Evolutionary conservation across 2,329 filamentous ascomycete genomes (phyloP).

Genomic region (Acrocalymma vagum): DNA sequence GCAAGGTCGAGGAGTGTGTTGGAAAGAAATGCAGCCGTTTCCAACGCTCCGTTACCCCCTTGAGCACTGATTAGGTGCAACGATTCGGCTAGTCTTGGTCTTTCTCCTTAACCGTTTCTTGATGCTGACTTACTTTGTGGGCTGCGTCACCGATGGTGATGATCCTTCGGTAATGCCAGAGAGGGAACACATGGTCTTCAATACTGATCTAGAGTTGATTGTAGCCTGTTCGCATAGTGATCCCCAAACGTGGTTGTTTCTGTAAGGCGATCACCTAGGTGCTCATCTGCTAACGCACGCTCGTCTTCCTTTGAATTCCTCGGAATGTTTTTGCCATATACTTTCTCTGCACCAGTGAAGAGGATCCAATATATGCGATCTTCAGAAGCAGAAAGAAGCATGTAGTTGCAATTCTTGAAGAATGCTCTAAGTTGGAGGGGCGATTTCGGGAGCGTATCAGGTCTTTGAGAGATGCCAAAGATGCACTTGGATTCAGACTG

Average conservation of each 20-base stretch:
- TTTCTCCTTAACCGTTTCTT: background rate
- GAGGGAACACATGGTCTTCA: conserved; percentile 45
- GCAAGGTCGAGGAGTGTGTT: conserved; percentile 29
- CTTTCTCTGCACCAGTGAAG: conserved; percentile 22
- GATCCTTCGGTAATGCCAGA: conserved; percentile 50
- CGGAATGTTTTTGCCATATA: conserved; percentile 27
- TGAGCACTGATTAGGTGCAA: conserved; percentile 33
- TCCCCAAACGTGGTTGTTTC: conserved; percentile 14
- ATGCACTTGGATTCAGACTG: background rate
- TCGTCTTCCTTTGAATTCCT: conserved; percentile 41
- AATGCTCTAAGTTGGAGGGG: background rate
- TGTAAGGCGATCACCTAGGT: conserved; percentile 35
- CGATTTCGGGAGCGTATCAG: background rate
- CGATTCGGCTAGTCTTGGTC: background rate
- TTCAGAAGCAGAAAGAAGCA: conserved; percentile 17
- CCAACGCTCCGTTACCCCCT: conserved; percentile 51
- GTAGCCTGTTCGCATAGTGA: conserved; percentile 28
- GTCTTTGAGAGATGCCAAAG: conserved; percentile 2
- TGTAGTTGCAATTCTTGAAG: conserved; percentile 3
- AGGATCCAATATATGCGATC: conserved; percentile 34
- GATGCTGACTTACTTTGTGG: conserved; percentile 45
- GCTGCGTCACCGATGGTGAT: conserved; percentile 26
- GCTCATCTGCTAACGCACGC: conserved; percentile 27
- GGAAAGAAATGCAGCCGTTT: conserved; percentile 46
- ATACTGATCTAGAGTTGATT: conserved; percentile 29